Percentiles rank a stretch among this genome's conserved stretches.
Conservation (phyloP, 2,329 filamentous ascomycete species). For the Lachnellula cervina region DNA sequence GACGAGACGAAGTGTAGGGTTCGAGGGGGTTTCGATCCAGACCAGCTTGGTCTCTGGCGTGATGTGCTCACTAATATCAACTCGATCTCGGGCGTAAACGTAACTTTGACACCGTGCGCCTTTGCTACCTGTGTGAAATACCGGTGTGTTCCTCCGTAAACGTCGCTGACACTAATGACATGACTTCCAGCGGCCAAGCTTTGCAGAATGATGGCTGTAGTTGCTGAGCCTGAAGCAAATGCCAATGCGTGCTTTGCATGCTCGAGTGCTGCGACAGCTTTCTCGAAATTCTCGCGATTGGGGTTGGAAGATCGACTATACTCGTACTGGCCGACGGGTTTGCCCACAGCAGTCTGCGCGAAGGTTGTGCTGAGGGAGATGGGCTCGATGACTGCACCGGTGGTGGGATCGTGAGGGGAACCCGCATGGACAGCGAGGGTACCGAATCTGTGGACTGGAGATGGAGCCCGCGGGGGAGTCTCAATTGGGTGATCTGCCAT, state of each 20-base stretch:
- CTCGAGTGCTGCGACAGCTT: conserved; percentile 85
- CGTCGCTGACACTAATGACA: conserved; percentile 93
- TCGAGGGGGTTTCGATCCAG: conserved; percentile 95
- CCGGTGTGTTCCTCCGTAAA: conserved; percentile 95
- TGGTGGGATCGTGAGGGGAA: conserved; percentile 81
- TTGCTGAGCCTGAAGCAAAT: conserved; percentile 89
- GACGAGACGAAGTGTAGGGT: conserved; percentile 88
- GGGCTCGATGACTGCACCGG: conserved; percentile 91
- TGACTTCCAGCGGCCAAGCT: conserved; percentile 86
- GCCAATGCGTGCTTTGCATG: conserved; percentile 88
- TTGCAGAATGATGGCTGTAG: conserved; percentile 89
- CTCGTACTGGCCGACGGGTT: conserved; percentile 84
- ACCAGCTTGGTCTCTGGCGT: conserved; percentile 85
- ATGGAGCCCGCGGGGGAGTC: conserved; percentile 68
- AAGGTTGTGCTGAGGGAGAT: conserved; percentile 97
- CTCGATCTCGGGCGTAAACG: conserved; percentile 90
- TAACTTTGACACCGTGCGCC: conserved; percentile 89
- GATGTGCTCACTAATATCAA: conserved; percentile 81
- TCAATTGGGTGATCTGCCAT: conserved; percentile 53
- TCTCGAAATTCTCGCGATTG: conserved; percentile 92
- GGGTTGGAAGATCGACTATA: conserved; percentile 93
- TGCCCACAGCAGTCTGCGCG: conserved; percentile 82
- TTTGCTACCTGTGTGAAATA: conserved; percentile 98
- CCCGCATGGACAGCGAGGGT: conserved; percentile 95
- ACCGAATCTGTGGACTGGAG: conserved; percentile 76